These are phyloP conservation scores for Kingdonia uniflora DNA, from an alignment of 164 flowering plant genomes.

Conservation along the genomic window DNA sequence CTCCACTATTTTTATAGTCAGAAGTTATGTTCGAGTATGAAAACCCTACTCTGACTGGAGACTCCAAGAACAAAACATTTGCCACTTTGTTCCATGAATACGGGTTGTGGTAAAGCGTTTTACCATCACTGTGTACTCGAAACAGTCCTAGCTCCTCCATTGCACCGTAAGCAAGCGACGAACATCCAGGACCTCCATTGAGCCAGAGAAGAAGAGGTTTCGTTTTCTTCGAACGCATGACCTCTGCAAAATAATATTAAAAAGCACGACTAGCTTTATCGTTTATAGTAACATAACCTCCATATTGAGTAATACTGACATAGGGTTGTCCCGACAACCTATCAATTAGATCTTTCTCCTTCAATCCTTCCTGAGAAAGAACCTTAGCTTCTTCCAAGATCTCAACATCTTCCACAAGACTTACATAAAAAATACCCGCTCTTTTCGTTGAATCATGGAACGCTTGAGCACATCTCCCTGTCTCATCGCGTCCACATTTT, in stretches of 20 bases:
- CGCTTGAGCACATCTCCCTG: too few species aligned
- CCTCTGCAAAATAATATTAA: slow-evolving; percentile 38
- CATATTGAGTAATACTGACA: slow-evolving; percentile 42
- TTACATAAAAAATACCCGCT: too few species aligned
- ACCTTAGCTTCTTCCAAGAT: too few species aligned
- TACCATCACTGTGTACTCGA: slow-evolving; percentile 38
- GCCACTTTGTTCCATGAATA: slow-evolving; percentile 53
- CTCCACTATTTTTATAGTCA: slow-evolving; percentile 25
- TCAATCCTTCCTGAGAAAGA: slow-evolving; percentile 33
- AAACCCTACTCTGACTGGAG: slow-evolving; percentile 40
- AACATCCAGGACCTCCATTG: slow-evolving; percentile 62
- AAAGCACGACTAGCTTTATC: slow-evolving; percentile 32
- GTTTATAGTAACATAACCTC: slow-evolving; percentile 45
- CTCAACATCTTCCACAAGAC: too few species aligned
- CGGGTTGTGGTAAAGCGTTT: slow-evolving; percentile 28
- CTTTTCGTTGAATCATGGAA: too few species aligned
- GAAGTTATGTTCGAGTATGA: slow-evolving; percentile 32
- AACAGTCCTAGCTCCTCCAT: slow-evolving; percentile 59
- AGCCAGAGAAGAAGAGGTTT: slow-evolving; percentile 14
- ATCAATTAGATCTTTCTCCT: slow-evolving; percentile 29
- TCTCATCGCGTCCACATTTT: too few species aligned
- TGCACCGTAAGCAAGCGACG: slow-evolving; percentile 49
- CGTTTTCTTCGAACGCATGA: slow-evolving; percentile 17
- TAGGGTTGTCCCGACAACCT: slow-evolving; percentile 48
- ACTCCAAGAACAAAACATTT: slow-evolving; percentile 32